A percentile compares a stretch with the other conserved stretches of the same genome.
Conservation (phyloP, 2,329 filamentous ascomycete species). For the Fusarium oxysporum region DNA sequence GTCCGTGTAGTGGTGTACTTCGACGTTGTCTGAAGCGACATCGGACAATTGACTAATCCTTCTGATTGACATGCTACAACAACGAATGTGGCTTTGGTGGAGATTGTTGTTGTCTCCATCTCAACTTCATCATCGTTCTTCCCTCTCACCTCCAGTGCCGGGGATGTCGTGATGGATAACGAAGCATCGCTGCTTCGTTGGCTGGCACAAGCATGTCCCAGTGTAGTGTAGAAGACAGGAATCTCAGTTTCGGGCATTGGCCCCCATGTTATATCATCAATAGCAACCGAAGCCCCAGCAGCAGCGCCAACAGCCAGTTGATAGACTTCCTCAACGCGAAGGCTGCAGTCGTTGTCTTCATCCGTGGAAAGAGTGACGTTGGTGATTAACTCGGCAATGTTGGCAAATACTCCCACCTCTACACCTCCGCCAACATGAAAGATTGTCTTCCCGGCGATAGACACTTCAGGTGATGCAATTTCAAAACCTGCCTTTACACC, state of each 20-base stretch:
- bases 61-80: slow-evolving; percentile 58
- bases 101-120: slow-evolving; percentile 55
- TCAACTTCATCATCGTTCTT: slow-evolving; percentile 36
- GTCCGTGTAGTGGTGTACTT: slow-evolving; percentile 55
- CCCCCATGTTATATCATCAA: slow-evolving; percentile 61
- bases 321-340: slow-evolving; percentile 55
- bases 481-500: not conserved
- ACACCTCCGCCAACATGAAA: not conserved
- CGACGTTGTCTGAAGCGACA: slow-evolving; percentile 59
- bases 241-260: slow-evolving; percentile 58
- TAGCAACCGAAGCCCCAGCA: slow-evolving; percentile 63
- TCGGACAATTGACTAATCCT: slow-evolving; percentile 61
- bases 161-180: slow-evolving; percentile 30
- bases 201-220: slow-evolving; percentile 57
- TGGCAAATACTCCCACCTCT: not conserved
- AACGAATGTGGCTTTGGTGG: slow-evolving; percentile 55
- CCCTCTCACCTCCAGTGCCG: not conserved
- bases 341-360: not conserved
- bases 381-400: not conserved
- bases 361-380: not conserved
- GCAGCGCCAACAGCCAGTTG: slow-evolving; percentile 64
- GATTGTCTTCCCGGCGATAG: not conserved
- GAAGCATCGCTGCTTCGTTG: slow-evolving; percentile 23
- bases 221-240: slow-evolving; percentile 65
- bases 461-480: not conserved